These are phyloP conservation scores for Glarea lozoyensis DNA, from an alignment of 495 filamentous ascomycete genomes.

Conservation along the genomic window DNA sequence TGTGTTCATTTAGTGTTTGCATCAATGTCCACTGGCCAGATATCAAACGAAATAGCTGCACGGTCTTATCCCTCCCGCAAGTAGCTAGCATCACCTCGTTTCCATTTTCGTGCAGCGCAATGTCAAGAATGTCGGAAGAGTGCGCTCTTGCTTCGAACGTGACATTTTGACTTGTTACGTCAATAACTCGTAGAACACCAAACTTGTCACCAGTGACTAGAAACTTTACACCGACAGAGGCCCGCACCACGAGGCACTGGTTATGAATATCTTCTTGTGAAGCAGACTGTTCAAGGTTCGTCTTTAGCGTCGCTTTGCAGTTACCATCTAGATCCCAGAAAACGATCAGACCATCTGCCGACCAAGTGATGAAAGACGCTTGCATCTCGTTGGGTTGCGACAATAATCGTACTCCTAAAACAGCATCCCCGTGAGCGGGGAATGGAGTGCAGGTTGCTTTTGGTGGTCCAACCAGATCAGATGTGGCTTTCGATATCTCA, in stretches of 20 bases:
- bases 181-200: slow-evolving; percentile 61
- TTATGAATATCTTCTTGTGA: slow-evolving; percentile 48
- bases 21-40: slow-evolving; percentile 47
- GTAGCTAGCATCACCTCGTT: slow-evolving; percentile 57
- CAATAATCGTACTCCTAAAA: slow-evolving; percentile 64
- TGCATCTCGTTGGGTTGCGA: slow-evolving; percentile 41
- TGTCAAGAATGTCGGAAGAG: slow-evolving; percentile 74
- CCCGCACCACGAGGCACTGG: slow-evolving; percentile 62
- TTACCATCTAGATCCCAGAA: slow-evolving; percentile 74
- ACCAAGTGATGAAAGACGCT: slow-evolving; percentile 83
- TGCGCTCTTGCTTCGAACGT: slow-evolving; percentile 72
- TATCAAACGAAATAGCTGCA: slow-evolving; percentile 70
- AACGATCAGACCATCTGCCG: slow-evolving; percentile 62
- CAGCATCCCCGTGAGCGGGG: slow-evolving; percentile 68
- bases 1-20: slow-evolving; percentile 74
- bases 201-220: slow-evolving; percentile 79
- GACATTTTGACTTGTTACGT: slow-evolving; percentile 39
- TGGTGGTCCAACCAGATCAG: slow-evolving; percentile 23
- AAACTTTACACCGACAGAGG: slow-evolving; percentile 47
- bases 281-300: slow-evolving; percentile 57
- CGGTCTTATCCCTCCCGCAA: slow-evolving; percentile 77
- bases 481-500: slow-evolving; percentile 43
- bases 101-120: slow-evolving; percentile 53
- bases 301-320: slow-evolving; percentile 49
- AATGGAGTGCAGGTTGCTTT: slow-evolving; percentile 35